Conservation (phyloP, 345 rosid genomes). For the Hypericum perforatum region DNA sequence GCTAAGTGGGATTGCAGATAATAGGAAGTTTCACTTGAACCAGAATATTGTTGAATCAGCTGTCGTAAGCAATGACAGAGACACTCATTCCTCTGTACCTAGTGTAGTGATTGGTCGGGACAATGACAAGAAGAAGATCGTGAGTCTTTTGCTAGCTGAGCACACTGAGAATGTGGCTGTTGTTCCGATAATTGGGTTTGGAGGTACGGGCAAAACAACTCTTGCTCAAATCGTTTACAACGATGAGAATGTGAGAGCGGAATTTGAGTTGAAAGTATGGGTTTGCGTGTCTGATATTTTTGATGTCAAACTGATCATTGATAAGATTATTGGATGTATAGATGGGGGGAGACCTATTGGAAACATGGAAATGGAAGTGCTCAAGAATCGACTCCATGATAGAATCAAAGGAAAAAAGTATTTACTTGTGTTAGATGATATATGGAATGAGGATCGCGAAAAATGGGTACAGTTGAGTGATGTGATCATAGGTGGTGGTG, state of each 20-base stretch:
- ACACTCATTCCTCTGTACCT: neutral
- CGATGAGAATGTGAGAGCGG: slow-evolving; percentile 8
- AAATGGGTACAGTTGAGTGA: slow-evolving; percentile 1
- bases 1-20: neutral
- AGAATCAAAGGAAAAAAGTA: neutral
- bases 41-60: neutral
- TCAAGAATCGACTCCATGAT: neutral
- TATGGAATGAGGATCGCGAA: slow-evolving; percentile 5
- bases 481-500: slow-evolving; percentile 2
- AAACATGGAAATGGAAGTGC: too few relatives aligned
- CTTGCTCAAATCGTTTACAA: too few relatives aligned
- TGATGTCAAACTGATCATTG: neutral
- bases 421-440: slow-evolving; percentile 17
- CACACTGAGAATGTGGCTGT: neutral
- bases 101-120: neutral
- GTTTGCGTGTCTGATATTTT: too few relatives aligned
- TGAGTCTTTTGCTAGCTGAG: neutral
- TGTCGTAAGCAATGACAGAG: neutral
- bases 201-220: too few relatives aligned
- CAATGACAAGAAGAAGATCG: neutral
- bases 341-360: too few relatives aligned
- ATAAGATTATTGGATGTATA: too few relatives aligned
- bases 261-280: too few relatives aligned
- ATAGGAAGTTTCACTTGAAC: neutral
- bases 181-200: too few relatives aligned